These are phyloP conservation scores for Aspergillus uvarum DNA, from an alignment of 2,329 filamentous ascomycete genomes.

Conservation along the genomic window DNA sequence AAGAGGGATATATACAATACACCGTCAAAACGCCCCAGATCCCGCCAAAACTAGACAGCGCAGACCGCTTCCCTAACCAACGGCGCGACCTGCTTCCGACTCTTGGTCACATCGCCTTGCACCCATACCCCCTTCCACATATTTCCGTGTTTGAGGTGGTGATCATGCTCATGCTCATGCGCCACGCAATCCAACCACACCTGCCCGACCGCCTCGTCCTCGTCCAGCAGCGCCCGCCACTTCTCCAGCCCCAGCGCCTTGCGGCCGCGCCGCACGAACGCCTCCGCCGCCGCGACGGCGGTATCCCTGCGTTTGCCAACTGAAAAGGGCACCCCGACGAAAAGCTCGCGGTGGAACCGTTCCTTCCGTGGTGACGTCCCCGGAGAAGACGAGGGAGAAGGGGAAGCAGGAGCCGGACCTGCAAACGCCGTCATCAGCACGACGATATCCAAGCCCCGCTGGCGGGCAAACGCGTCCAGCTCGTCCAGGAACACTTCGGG, in stretches of 20 bases:
- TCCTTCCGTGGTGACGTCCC: neutral
- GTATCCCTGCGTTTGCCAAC: conserved; percentile 15
- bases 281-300: conserved; percentile 44
- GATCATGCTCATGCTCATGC: neutral
- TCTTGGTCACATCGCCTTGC: conserved; percentile 57
- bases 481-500: conserved; percentile 39
- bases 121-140: conserved; percentile 54
- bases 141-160: neutral
- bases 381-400: too few species aligned
- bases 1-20: too few species aligned
- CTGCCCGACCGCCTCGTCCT: conserved; percentile 19
- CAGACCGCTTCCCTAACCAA: conserved; percentile 52
- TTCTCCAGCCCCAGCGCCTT: conserved; percentile 45
- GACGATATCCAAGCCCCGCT: conserved; percentile 52
- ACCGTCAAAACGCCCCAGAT: too few species aligned
- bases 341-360: conserved; percentile 53
- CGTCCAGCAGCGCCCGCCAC: conserved; percentile 30
- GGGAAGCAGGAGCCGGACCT: conserved; percentile 15
- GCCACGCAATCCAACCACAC: conserved; percentile 12
- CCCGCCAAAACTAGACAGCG: conserved; percentile 11
- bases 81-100: conserved; percentile 64
- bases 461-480: conserved; percentile 47
- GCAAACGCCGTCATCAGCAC: conserved; percentile 61
- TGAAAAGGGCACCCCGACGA: conserved; percentile 48
- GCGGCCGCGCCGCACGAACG: conserved; percentile 45